Evolutionary conservation across 352 stramenopile species (phyloP).

Genomic region (Thalassiosira hispida): DNA sequence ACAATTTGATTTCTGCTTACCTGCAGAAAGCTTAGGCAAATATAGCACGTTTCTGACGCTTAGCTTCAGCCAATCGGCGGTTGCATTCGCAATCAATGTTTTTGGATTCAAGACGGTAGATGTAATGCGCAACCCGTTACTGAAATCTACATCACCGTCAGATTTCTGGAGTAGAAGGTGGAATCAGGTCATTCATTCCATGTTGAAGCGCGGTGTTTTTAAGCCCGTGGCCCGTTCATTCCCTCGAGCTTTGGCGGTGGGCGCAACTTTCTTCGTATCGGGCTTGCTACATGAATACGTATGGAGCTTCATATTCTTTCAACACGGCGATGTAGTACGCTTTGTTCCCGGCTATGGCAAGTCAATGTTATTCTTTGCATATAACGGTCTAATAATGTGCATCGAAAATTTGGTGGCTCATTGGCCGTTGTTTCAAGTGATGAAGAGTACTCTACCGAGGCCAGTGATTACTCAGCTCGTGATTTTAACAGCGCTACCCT

Average conservation of each 20-base stretch:
- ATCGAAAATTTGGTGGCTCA: conserved; percentile 7
- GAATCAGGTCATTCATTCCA: conserved; percentile 18
- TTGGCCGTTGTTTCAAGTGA: no score
- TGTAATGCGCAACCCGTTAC: no score
- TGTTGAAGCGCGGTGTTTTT: background rate
- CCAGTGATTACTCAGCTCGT: conserved; percentile 54
- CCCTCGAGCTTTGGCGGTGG: background rate
- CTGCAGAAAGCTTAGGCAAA: no score
- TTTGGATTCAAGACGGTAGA: no score
- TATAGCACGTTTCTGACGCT: no score
- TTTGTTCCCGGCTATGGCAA: no score
- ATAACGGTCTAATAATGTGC: conserved; percentile 43
- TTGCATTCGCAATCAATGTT: no score
- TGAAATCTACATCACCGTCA: no score
- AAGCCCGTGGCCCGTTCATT: background rate
- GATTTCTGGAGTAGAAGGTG: conserved; percentile 19
- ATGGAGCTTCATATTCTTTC: background rate
- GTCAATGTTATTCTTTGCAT: conserved; percentile 37
- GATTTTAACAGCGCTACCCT: conserved; percentile 47
- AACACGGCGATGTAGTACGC: no score
- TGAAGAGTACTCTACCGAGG: conserved; percentile 20
- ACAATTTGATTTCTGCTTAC: no score
- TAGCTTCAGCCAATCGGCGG: no score
- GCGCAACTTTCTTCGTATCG: background rate
- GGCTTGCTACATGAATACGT: background rate